Base-by-base conservation (phyloP, 78 protist genomes). In the Isochrysis galbana region DNA sequence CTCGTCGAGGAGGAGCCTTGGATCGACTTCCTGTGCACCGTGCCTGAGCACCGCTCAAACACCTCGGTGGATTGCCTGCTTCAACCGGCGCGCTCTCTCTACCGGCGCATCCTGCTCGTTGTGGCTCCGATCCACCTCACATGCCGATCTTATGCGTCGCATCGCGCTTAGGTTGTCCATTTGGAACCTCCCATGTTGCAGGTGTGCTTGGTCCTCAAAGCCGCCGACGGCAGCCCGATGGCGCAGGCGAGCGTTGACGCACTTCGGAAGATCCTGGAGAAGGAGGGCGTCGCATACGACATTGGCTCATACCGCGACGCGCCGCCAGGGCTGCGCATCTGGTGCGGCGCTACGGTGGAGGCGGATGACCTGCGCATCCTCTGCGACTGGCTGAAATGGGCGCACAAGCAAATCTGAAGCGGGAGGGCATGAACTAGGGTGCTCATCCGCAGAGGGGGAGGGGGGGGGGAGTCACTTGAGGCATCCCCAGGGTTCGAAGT, bases 251-350 rank as follows among this genome's bases (percentile, higher is more conserved):
- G 67, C 78, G 90, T 94, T 21, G 80, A 69, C 44, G 36, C 46
- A 38, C 0, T 94, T 80, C 3, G 5, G 22, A 26, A 5, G 42
- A 87, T 89, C 10, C 95, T 94, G 61, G 91, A 45, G 67, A 23
- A 47, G 78, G 72, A 90, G 84, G 5, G 29, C 41, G 95, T 94
- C 25, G 95, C 95, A 11, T 74, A 48, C 69, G 95, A 94, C 95
- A 90, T 94, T 69, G 93, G 72, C 90, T 39, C 91, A 26, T 90
- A 94, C 91, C 95, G 93, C 48, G 55, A 44, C 74, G 95, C 95
- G 26, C 95, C 95, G 14, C 39, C 95, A 26, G 95, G 95, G 77
- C 47, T 94, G 39, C 93, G 95, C 90, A 94, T 94, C 51, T 93
- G 95, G 95, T 89, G 95, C 83, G 95, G 93, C 42, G 26, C 93